Conservation (phyloP, 768 basidiomycete genomes). For the Trichaptum fuscoviolaceum region DNA sequence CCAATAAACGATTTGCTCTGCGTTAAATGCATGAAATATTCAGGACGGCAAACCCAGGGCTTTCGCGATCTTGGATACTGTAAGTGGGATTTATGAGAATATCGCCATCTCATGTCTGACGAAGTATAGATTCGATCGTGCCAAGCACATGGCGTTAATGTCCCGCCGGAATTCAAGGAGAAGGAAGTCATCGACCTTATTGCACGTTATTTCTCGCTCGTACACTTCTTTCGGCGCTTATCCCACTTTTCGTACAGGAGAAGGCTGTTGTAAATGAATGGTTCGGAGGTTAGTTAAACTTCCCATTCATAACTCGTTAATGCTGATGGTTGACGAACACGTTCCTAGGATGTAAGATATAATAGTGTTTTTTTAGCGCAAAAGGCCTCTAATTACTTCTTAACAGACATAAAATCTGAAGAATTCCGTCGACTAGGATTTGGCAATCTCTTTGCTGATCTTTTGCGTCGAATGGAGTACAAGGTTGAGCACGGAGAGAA, state of each 20-base stretch:
- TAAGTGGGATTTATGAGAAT: slow-evolving; percentile 19
- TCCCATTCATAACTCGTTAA: neutral
- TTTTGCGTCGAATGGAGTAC: slow-evolving; percentile 55
- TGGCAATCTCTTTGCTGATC: slow-evolving; percentile 66
- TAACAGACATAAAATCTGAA: slow-evolving; percentile 54
- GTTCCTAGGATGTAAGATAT: slow-evolving; percentile 36
- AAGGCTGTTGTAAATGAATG: slow-evolving; percentile 72
- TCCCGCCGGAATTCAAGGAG: slow-evolving; percentile 71
- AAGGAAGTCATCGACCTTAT: slow-evolving; percentile 51
- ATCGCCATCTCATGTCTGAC: neutral
- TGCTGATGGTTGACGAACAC: slow-evolving; percentile 13
- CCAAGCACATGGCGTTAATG: slow-evolving; percentile 61
- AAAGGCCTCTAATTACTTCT: slow-evolving; percentile 6
- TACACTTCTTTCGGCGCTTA: neutral
- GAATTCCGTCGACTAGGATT: slow-evolving; percentile 74
- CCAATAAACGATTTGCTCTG: neutral
- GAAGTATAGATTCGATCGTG: slow-evolving; percentile 54
- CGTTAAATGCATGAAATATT: neutral
- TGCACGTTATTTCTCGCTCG: slow-evolving; percentile 30
- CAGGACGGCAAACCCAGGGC: slow-evolving; percentile 68
- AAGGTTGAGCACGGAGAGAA: slow-evolving; percentile 42
- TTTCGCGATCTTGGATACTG: slow-evolving; percentile 72
- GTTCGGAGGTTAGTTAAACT: slow-evolving; percentile 50
- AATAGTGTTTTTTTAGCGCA: neutral
- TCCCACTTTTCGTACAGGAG: slow-evolving; percentile 39